Conservation (phyloP, 2,329 filamentous ascomycete species). For the Calonectria crousiana region DNA sequence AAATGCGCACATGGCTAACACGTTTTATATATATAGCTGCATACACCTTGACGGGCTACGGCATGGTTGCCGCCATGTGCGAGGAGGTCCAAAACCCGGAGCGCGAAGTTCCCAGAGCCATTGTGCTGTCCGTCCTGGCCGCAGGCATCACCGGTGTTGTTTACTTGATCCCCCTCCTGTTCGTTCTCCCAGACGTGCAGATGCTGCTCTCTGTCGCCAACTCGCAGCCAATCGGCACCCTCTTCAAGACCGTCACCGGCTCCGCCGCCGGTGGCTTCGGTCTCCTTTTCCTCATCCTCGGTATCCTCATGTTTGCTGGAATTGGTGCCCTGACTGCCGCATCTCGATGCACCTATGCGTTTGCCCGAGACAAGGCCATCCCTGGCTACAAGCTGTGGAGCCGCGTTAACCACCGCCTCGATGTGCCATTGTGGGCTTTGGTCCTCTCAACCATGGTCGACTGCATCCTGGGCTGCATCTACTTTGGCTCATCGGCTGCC, state of each 20-base stretch:
- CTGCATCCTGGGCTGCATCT: constrained; percentile 80
- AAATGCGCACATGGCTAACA: constrained; percentile 21
- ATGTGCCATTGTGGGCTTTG: constrained; percentile 78
- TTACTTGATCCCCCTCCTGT: constrained; percentile 80
- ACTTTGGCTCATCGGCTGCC: constrained; percentile 81
- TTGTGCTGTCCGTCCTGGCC: constrained; percentile 75
- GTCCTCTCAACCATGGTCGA: constrained; percentile 76
- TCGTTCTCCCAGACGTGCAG: constrained; percentile 78
- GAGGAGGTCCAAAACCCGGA: constrained; percentile 73
- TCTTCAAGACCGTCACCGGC: constrained; percentile 83
- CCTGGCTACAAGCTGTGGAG: constrained; percentile 77
- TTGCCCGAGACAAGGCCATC: constrained; percentile 80
- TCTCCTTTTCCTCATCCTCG: constrained; percentile 80
- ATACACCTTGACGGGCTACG: constrained; percentile 61
- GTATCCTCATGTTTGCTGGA: constrained; percentile 82
- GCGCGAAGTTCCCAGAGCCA: constrained; percentile 74
- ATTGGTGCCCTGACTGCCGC: constrained; percentile 81
- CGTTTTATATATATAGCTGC: constrained; percentile 43
- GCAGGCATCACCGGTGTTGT: constrained; percentile 72
- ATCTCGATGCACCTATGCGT: constrained; percentile 80
- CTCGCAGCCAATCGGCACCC: constrained; percentile 79
- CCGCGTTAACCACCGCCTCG: constrained; percentile 72
- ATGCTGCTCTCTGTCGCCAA: constrained; percentile 74
- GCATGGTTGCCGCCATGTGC: constrained; percentile 67
- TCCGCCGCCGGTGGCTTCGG: constrained; percentile 80